These are phyloP conservation scores for Streptanthus diversifolius DNA, from an alignment of 345 rosid species.

Conservation along the genomic window DNA sequence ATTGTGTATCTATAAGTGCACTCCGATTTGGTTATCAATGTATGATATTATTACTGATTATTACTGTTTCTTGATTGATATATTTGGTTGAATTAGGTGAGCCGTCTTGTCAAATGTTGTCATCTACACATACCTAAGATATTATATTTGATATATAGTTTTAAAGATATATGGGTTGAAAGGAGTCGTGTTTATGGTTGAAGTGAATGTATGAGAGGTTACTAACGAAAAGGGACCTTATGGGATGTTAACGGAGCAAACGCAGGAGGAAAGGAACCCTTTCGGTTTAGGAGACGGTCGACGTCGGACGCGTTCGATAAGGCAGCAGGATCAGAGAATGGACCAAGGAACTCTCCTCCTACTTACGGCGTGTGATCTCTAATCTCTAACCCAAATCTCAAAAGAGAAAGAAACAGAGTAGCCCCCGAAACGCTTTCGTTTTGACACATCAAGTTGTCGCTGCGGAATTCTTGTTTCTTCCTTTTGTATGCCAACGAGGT, in stretches of 20 bases:
- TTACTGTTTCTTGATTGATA: not conserved
- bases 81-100: not conserved
- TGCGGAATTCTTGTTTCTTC: not conserved
- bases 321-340: slow-evolving; percentile 48
- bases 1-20: not conserved
- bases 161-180: not conserved
- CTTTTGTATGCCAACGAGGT: slow-evolving; percentile 17
- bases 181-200: not conserved
- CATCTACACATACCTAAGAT: not conserved
- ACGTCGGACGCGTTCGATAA: slow-evolving; percentile 73
- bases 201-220: not conserved
- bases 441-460: slow-evolving; percentile 2
- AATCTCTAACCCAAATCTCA: slow-evolving; percentile 32
- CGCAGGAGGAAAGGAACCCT: slow-evolving; percentile 75
- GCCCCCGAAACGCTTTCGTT: not conserved
- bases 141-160: not conserved
- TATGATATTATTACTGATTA: not conserved
- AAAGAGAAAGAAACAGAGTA: not conserved
- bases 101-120: slow-evolving; percentile 1
- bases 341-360: slow-evolving; percentile 73
- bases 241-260: slow-evolving; percentile 39
- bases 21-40: not conserved
- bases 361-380: slow-evolving; percentile 74
- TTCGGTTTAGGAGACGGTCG: slow-evolving; percentile 74
- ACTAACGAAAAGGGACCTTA: slow-evolving; percentile 22